phyloP scores from a whole-genome alignment of 1,284 basidiomycete species.

The Papiliotrema flavescens region DNA sequence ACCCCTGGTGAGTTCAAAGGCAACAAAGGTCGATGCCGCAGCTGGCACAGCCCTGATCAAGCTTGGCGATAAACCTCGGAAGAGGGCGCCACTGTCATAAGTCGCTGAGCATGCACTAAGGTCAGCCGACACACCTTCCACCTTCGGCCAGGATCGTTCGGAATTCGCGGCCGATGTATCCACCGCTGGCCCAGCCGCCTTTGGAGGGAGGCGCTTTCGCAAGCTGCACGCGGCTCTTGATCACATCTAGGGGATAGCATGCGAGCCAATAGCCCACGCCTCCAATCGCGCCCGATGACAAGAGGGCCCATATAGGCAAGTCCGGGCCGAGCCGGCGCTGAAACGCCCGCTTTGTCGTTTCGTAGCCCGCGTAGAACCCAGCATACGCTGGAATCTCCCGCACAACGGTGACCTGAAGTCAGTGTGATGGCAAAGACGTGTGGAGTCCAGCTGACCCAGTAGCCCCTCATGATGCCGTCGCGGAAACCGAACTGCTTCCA shows the following conservation, averaged over 20 bases:
- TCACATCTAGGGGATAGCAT: slow-evolving; percentile 86
- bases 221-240: slow-evolving; percentile 86
- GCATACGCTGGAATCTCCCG: slow-evolving; percentile 95
- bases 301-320: slow-evolving; percentile 82
- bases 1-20: slow-evolving; percentile 77
- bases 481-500: slow-evolving; percentile 79
- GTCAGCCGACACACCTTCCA: slow-evolving; percentile 61
- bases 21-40: slow-evolving; percentile 86
- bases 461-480: slow-evolving; percentile 90
- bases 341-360: slow-evolving; percentile 79
- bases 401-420: slow-evolving; percentile 72
- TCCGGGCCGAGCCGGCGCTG: slow-evolving; percentile 33
- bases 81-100: slow-evolving; percentile 59
- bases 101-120: not conserved
- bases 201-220: slow-evolving; percentile 69
- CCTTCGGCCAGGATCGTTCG: slow-evolving; percentile 65
- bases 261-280: slow-evolving; percentile 92
- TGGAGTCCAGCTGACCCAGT: slow-evolving; percentile 65
- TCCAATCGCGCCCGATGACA: slow-evolving; percentile 81
- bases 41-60: slow-evolving; percentile 77
- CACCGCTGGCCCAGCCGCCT: slow-evolving; percentile 56
- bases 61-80: slow-evolving; percentile 68
- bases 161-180: slow-evolving; percentile 74
- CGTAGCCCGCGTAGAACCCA: slow-evolving; percentile 67
- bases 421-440: not conserved